A percentile compares a stretch with the other conserved stretches of the same genome.
Conservation (phyloP, 257 asterid species). For the Penstemon davidsonii region DNA sequence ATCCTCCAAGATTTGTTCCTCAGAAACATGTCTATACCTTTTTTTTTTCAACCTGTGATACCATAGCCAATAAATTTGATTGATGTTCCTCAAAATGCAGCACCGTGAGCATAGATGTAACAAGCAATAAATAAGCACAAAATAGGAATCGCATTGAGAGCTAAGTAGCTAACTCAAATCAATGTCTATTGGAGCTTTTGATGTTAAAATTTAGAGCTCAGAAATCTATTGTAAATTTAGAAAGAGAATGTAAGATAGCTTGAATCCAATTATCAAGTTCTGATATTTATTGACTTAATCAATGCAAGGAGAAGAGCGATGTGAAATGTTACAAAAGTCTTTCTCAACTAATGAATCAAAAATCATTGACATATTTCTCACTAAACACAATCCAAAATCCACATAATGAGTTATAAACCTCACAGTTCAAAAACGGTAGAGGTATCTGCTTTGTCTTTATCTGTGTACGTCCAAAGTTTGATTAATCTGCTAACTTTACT, state of each 20-base stretch:
- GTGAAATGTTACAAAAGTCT: neutral
- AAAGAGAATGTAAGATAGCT: neutral
- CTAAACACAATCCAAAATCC: constrained; percentile 1
- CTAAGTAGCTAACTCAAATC: neutral
- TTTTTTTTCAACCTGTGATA: too few species aligned
- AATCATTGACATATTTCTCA: neutral
- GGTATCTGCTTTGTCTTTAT: neutral
- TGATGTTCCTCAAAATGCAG: neutral
- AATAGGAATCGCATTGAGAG: neutral
- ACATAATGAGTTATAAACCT: constrained; percentile 3
- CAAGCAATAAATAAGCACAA: neutral
- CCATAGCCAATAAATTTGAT: too few species aligned
- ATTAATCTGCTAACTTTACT: neutral
- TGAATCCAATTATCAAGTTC: neutral
- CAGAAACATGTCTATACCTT: neutral
- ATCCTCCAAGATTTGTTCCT: constrained; percentile 4
- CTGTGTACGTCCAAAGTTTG: neutral
- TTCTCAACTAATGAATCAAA: constrained; percentile 11
- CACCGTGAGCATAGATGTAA: neutral
- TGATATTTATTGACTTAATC: neutral
- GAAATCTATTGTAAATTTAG: constrained; percentile 1
- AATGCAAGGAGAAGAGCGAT: neutral
- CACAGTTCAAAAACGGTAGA: neutral
- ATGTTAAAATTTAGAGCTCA: constrained; percentile 3
- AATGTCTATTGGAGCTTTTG: neutral